Conservation (phyloP, 2,329 filamentous ascomycete genomes). For the Ciborinia camelliae region DNA sequence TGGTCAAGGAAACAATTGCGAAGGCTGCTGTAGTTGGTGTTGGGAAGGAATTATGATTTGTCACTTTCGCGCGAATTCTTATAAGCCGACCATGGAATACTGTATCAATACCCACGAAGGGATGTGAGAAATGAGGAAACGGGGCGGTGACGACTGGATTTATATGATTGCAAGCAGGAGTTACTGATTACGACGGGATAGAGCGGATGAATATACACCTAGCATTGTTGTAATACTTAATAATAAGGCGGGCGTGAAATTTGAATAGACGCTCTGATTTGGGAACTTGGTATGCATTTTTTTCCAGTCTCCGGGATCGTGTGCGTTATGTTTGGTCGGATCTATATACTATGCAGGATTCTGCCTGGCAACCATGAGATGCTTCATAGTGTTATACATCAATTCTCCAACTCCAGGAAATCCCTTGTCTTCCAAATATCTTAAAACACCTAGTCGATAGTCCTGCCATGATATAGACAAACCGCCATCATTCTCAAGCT, state of each 20-base stretch:
- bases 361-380: conserved; percentile 50
- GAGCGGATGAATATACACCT: not conserved
- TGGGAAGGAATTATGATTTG: conserved; percentile 32
- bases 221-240: conserved; percentile 17
- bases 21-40: conserved; percentile 23
- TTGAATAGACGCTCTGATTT: conserved; percentile 1
- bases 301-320: too few relatives aligned
- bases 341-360: not conserved
- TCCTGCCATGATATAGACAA: conserved; percentile 67
- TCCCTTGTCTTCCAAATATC: conserved; percentile 61
- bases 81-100: conserved; percentile 5
- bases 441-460: conserved; percentile 70
- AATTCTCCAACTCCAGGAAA: conserved; percentile 64
- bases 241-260: not conserved
- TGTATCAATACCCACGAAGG: conserved; percentile 13
- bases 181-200: conserved; percentile 15
- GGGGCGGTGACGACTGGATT: not conserved
- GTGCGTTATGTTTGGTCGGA: not conserved
- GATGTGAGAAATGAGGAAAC: not conserved
- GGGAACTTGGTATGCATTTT: not conserved
- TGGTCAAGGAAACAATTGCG: conserved; percentile 32
- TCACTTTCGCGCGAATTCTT: not conserved
- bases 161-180: conserved; percentile 4
- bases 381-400: conserved; percentile 79
- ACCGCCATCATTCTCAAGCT: conserved; percentile 63